These are phyloP conservation scores for Umbelopsis vinacea DNA, from an alignment of 192 early-diverging fungal species.

Conservation along the genomic window DNA sequence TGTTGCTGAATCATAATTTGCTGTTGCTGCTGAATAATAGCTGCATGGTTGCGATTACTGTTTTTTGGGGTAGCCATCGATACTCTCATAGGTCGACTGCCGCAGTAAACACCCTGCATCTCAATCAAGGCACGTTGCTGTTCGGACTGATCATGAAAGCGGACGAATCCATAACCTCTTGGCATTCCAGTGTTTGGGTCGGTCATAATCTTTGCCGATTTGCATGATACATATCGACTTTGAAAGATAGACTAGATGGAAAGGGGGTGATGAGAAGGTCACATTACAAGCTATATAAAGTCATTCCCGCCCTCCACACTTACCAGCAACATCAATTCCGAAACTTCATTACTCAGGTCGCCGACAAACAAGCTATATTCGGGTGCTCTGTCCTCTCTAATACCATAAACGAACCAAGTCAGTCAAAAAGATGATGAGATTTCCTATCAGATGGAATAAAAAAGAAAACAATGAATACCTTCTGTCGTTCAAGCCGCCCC, in stretches of 20 bases:
- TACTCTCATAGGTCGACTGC: conserved; percentile 89
- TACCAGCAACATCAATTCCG: conserved; percentile 82
- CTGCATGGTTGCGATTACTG: conserved; percentile 73
- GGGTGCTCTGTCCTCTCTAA: conserved; percentile 64
- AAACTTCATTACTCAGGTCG: conserved; percentile 90
- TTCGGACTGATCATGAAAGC: conserved; percentile 86
- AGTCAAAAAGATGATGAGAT: conserved; percentile 3
- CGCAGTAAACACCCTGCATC: conserved; percentile 86
- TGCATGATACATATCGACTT: conserved; percentile 80
- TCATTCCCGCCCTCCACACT: conserved; percentile 26
- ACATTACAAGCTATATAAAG: neutral
- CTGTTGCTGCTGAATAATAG: conserved; percentile 17
- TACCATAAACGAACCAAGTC: neutral
- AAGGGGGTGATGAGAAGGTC: neutral
- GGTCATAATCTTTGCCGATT: conserved; percentile 93
- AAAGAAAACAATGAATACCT: conserved; percentile 44
- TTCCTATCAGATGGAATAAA: too few relatives aligned
- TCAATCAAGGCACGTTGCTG: conserved; percentile 86
- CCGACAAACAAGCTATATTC: conserved; percentile 97
- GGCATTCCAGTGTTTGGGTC: conserved; percentile 83
- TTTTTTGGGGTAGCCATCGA: conserved; percentile 91
- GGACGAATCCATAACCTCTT: conserved; percentile 94
- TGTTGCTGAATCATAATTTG: conserved; percentile 38
- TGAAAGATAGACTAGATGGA: conserved; percentile 75
- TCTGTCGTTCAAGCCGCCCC: conserved; percentile 67